A percentile compares a stretch with the other conserved stretches of the same genome.
phyloP scores from a whole-genome alignment of 2,329 filamentous ascomycete species.

The Colletotrichum karsti region DNA sequence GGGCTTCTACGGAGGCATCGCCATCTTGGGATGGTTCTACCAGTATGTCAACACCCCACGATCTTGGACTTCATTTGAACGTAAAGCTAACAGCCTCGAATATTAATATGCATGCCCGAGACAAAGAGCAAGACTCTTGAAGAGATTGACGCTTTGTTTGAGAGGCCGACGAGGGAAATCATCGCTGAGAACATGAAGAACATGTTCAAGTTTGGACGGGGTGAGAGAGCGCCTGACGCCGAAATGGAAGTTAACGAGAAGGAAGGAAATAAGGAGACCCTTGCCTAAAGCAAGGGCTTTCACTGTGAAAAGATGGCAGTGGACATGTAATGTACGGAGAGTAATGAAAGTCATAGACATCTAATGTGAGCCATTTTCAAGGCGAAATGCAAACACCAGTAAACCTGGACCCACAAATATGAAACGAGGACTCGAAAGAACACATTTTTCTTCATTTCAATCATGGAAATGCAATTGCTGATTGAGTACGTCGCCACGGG shows the following conservation, averaged over 20 bases:
- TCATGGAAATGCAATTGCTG: too few relatives aligned
- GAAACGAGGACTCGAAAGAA: too few relatives aligned
- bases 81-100: conserved; percentile 22
- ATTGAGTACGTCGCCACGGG: too few relatives aligned
- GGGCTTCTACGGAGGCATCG: conserved; percentile 80
- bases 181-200: conserved; percentile 63
- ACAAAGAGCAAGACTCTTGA: conserved; percentile 75
- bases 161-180: conserved; percentile 68
- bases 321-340: too few relatives aligned
- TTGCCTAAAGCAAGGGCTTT: not conserved
- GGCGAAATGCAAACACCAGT: too few relatives aligned
- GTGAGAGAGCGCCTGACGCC: not conserved
- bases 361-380: too few relatives aligned
- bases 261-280: not conserved
- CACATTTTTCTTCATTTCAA: too few relatives aligned
- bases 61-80: not conserved
- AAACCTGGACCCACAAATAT: too few relatives aligned
- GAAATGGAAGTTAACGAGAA: not conserved
- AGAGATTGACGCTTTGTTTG: conserved; percentile 76
- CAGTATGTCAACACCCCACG: conserved; percentile 45
- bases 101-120: conserved; percentile 80
- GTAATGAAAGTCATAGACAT: too few relatives aligned
- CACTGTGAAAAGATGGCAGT: too few relatives aligned
- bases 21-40: conserved; percentile 75
- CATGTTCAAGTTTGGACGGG: conserved; percentile 7